Conservation (phyloP, 2,329 filamentous ascomycete genomes). For the Elsinoe australis region DNA sequence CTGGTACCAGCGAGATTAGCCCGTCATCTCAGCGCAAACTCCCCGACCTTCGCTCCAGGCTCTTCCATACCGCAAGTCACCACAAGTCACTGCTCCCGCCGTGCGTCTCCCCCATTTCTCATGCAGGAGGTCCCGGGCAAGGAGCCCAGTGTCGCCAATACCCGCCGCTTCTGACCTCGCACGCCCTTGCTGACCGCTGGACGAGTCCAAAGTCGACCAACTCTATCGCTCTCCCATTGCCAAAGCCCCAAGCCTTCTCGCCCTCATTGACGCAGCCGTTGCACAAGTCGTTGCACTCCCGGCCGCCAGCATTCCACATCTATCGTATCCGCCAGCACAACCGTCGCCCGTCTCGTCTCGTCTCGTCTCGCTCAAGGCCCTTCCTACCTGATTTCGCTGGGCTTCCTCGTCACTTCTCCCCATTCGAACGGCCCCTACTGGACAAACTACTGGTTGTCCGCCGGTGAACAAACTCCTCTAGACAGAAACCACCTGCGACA, state of each 20-base stretch:
- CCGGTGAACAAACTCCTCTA: not conserved
- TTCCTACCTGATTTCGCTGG: conserved; percentile 1
- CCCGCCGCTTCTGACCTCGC: not conserved
- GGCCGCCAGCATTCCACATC: conserved; percentile 16
- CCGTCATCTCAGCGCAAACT: too few relatives aligned
- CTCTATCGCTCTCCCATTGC: not conserved
- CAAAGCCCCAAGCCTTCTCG: not conserved
- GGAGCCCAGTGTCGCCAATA: not conserved
- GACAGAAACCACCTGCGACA: conserved; percentile 16
- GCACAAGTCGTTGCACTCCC: conserved; percentile 6
- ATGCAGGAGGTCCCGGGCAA: not conserved
- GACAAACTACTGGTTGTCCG: conserved; percentile 13
- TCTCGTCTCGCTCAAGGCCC: conserved; percentile 16
- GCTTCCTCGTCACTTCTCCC: not conserved
- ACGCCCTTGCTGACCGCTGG: not conserved
- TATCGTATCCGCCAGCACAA: conserved; percentile 10
- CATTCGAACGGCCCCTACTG: conserved; percentile 9
- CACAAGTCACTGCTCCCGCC: too few relatives aligned
- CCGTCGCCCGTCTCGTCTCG: conserved; percentile 18
- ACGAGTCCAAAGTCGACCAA: not conserved
- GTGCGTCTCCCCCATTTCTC: too few relatives aligned
- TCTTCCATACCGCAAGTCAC: too few relatives aligned
- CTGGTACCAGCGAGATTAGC: too few relatives aligned
- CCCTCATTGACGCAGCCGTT: conserved; percentile 3
- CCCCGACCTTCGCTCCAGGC: too few relatives aligned